Percentiles rank a stretch among this genome's conserved stretches.
Conservation (phyloP, 2,329 filamentous ascomycete genomes). For the Pseudogymnoascus sp. region DNA sequence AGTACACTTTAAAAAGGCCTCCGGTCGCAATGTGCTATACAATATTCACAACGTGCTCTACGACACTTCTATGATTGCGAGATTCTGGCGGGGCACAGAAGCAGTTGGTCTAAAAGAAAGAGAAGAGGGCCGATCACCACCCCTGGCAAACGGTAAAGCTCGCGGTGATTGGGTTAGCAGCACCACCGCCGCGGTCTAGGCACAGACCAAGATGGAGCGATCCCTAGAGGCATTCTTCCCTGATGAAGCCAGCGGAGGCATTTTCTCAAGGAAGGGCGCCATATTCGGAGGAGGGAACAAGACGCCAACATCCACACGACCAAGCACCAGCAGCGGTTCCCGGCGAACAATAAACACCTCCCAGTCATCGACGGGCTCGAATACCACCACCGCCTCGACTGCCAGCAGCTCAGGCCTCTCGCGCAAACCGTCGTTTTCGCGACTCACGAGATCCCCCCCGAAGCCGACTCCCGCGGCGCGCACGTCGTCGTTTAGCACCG, state of each 20-base stretch:
- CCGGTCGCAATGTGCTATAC: neutral
- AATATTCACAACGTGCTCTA: neutral
- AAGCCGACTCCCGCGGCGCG: slow-evolving; percentile 20
- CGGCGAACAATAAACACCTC: slow-evolving; percentile 12
- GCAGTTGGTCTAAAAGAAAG: neutral
- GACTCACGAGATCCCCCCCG: slow-evolving; percentile 27
- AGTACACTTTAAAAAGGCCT: neutral
- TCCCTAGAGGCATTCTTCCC: slow-evolving; percentile 8
- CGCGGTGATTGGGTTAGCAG: slow-evolving; percentile 1
- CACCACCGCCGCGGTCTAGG: slow-evolving; percentile 4
- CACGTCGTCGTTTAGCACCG: neutral
- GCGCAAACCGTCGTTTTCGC: slow-evolving; percentile 46
- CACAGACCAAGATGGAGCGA: slow-evolving; percentile 5
- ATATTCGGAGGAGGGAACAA: slow-evolving; percentile 17
- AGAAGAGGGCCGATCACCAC: slow-evolving; percentile 1
- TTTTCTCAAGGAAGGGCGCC: slow-evolving; percentile 13
- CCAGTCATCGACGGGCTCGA: slow-evolving; percentile 17
- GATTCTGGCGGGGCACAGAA: slow-evolving; percentile 4
- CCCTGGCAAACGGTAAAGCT: neutral
- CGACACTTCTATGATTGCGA: neutral
- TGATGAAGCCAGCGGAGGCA: neutral
- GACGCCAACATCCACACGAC: slow-evolving; percentile 23
- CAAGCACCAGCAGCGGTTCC: slow-evolving; percentile 23
- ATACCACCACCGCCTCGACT: slow-evolving; percentile 13
- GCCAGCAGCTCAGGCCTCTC: slow-evolving; percentile 46